Evolutionary conservation across 495 filamentous ascomycete species (phyloP).

Genomic region (Delitschia confertaspora): DNA sequence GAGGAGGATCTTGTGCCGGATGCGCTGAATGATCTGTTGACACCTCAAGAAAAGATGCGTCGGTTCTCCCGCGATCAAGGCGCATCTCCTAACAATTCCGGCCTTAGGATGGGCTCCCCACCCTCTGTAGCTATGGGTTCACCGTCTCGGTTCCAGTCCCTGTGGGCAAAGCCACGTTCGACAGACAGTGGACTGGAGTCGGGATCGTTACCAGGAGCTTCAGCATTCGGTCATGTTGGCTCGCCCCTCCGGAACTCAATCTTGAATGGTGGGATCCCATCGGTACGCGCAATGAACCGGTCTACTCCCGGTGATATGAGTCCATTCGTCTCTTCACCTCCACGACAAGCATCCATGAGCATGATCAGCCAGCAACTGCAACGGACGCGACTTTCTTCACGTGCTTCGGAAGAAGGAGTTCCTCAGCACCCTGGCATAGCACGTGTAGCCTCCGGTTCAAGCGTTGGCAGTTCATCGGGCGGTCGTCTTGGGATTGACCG

Average conservation of each 20-base stretch:
- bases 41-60: constrained; percentile 78
- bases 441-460: constrained; percentile 19
- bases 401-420: constrained; percentile 20
- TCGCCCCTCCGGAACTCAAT: constrained; percentile 88
- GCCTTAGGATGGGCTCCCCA: constrained; percentile 67
- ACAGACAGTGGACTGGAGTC: constrained; percentile 38
- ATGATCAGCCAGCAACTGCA: constrained; percentile 42
- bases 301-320: constrained; percentile 49
- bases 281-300: constrained; percentile 49
- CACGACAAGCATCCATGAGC: constrained; percentile 45
- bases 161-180: constrained; percentile 60
- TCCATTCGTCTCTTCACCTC: constrained; percentile 56
- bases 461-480: constrained; percentile 17
- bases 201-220: constrained; percentile 32
- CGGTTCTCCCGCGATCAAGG: constrained; percentile 67
- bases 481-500: constrained; percentile 28
- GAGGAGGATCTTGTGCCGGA: constrained; percentile 90
- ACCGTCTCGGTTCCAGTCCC: constrained; percentile 75
- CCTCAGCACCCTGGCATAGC: constrained; percentile 20
- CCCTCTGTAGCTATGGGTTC: constrained; percentile 60
- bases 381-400: constrained; percentile 35
- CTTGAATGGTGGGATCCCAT: constrained; percentile 55
- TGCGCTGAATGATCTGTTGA: constrained; percentile 81
- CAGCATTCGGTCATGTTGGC: constrained; percentile 77
- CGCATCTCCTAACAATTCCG: constrained; percentile 36